Evolutionary conservation across 1,139 yeast species (phyloP), one percentile per base, ranked within the genome.

Genomic region (Yamadazyma buinensis): DNA sequence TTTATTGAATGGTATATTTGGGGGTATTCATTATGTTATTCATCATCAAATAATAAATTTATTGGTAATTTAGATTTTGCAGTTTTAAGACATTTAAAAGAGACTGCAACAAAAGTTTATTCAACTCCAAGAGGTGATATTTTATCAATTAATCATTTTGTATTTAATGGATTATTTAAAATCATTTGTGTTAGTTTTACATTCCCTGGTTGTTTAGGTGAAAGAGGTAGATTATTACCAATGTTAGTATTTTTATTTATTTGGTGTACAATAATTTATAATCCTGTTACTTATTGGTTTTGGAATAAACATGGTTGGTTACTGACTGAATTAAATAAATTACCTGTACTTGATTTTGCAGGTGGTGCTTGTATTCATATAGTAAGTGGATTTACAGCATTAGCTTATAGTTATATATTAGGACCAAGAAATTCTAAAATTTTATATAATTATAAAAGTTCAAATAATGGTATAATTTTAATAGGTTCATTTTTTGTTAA

Each of bases 301-400:
- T 78, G 84, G 84, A 77, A 77, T 50, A 45, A 55, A 8, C 56
- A 67, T 36, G 84, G 84, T 3, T 78, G 84, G 84, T 63, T 77
- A 23, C 62, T 70, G 1, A 53, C 59, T 0, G 67, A 65, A 37
- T 51, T 59, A 28, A 45, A 53, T 21, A 55, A 58, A 29, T 47
- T 68, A 9, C 79, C 80, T 0, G 79, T 73, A 1, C 55, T 78
- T 15, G 84, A 78, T 53, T 77, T 75, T 54, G 83, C 84, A 1
- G 84, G 84, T 4, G 84, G 84, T 2, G 72, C 74, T 23, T 75
- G 80, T 41, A 73, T 78, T n/a, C 84, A 78, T 48, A 59, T 77
- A 28, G 77, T 77, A 1, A 68, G 80, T 34, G 84, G 84, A 3
- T 66, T 73, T 40, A 75, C 80, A 2, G 72, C 79, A 0, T 59